These are phyloP conservation scores for Thozetella sp. DNA, from an alignment of 495 filamentous ascomycete genomes.

Conservation along the genomic window DNA sequence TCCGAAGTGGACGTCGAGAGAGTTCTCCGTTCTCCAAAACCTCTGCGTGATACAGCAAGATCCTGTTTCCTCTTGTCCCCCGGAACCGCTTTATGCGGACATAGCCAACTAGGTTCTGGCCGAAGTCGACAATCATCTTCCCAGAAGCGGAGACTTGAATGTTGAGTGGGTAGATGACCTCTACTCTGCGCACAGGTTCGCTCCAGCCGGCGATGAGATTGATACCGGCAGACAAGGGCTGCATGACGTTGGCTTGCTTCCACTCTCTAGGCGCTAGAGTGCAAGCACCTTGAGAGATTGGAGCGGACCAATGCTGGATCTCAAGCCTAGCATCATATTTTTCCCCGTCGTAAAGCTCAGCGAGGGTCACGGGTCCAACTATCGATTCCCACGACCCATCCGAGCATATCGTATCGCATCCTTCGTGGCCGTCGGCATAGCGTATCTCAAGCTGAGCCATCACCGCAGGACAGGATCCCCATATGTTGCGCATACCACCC, in stretches of 20 bases:
- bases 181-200: no score
- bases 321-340: not conserved
- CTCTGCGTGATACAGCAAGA: not conserved
- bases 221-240: not conserved
- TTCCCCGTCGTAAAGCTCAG: not conserved
- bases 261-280: no score
- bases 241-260: no score
- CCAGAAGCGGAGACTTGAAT: not conserved
- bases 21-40: not conserved
- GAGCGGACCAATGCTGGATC: not conserved
- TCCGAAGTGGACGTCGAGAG: not conserved
- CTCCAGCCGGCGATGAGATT: not conserved
- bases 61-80: not conserved
- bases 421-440: not conserved
- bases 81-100: not conserved
- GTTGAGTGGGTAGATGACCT: no score
- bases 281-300: no score
- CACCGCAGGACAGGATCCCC: not conserved
- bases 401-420: not conserved
- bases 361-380: no score
- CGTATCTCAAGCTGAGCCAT: not conserved
- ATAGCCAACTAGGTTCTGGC: not conserved
- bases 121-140: not conserved
- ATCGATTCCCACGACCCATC: not conserved
- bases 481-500: not conserved